Evolutionary conservation across 805 yeast species (phyloP), one percentile per base, ranked within the genome.

Genomic region (Candida xiaguanensis): DNA sequence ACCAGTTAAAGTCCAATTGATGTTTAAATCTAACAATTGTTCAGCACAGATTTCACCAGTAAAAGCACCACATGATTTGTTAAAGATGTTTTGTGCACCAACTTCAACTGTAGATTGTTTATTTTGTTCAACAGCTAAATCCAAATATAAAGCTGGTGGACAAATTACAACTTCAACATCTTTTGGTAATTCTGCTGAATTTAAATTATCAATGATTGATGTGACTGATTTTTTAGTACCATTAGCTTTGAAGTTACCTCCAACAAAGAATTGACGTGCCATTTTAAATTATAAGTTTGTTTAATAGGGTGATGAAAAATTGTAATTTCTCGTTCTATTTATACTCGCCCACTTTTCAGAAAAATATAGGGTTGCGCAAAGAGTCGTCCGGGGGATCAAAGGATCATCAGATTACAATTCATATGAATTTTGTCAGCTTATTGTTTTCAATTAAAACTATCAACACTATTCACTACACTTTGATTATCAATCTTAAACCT

Each of bases 211-310:
- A 48, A 91, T 83, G 61, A 93, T 90, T 53, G 78, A 70, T 65
- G 80, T 78, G 67, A 93, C 85, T 55, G 93, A 84, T 56, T 77
- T 78, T 71, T 82, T 82, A 62, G 95, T 73, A 64, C 99, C 99
- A 79, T 93, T 93, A 87, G 93, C 83, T 73, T 93, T 93, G 80
- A 93, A 91, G 89, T 93, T 93, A 61, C 99, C 99, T 58, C 99
- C 99, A 62, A 93, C 96, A 69, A 93, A 90, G 75, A 91, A 93
- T 69, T 76, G 78, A 72, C 95, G 85, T 65, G 95, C 82, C 95
- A 69, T 69, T 50, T 37, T 66, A 13, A 24, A 9, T 31, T 14
- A 17, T 19, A n/a, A n/a, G n/a, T n/a, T 36, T 32, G 5, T 13
- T 20, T 7, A 16, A 22, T 7, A 22, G 19, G 17, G 14, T 32